These are phyloP conservation scores for Aspergillus sp. DNA, from an alignment of 2,329 filamentous ascomycete genomes.

Conservation along the genomic window DNA sequence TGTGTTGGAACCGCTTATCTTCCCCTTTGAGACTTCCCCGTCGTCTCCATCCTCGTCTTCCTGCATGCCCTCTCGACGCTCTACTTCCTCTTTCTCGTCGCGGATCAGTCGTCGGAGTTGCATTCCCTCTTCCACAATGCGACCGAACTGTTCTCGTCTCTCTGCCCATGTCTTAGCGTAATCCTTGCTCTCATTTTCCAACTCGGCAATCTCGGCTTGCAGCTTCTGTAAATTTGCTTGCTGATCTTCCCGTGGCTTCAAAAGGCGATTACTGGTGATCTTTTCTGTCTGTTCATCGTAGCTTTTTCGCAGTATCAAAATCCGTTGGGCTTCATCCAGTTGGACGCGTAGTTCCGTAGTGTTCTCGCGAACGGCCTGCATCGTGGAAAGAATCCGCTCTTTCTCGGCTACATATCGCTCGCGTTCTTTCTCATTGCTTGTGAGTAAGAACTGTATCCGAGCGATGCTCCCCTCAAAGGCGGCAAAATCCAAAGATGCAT, in stretches of 20 bases:
- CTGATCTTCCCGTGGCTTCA: slow-evolving; percentile 84
- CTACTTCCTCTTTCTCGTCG: slow-evolving; percentile 93
- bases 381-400: slow-evolving; percentile 72
- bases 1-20: slow-evolving; percentile 49
- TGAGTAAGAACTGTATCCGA: slow-evolving; percentile 81
- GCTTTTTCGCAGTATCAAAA: slow-evolving; percentile 73
- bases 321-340: slow-evolving; percentile 73
- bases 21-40: slow-evolving; percentile 52
- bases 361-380: slow-evolving; percentile 72
- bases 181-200: slow-evolving; percentile 79
- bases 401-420: slow-evolving; percentile 81
- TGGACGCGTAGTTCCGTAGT: slow-evolving; percentile 71
- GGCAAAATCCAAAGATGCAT: slow-evolving; percentile 83
- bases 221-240: slow-evolving; percentile 74
- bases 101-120: slow-evolving; percentile 80
- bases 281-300: slow-evolving; percentile 88
- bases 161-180: slow-evolving; percentile 84
- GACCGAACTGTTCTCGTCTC: slow-evolving; percentile 79
- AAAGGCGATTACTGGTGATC: slow-evolving; percentile 76
- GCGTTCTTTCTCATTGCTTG: slow-evolving; percentile 80
- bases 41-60: slow-evolving; percentile 61
- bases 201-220: slow-evolving; percentile 81
- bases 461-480: slow-evolving; percentile 83
- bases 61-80: slow-evolving; percentile 78
- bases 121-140: slow-evolving; percentile 89